phyloP scores from a whole-genome alignment of 208 protist species.

The Wallacemonas sp. region DNA sequence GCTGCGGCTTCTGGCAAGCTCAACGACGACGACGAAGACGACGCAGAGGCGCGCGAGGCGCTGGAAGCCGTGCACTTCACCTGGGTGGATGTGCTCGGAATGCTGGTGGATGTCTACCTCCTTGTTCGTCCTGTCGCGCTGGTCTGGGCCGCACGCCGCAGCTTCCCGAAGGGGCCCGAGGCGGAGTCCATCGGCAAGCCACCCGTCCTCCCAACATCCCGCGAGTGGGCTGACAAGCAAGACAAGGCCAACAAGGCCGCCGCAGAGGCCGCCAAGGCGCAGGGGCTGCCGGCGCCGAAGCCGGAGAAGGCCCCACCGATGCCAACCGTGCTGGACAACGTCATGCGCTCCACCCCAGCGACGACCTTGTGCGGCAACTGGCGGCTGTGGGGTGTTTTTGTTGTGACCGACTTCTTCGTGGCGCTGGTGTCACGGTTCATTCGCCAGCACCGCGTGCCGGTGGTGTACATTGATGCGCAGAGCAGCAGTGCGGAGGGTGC shows the following conservation, averaged over 20 bases:
- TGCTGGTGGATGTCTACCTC: conserved; percentile 66
- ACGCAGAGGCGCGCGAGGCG: conserved; percentile 23
- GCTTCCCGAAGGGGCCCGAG: conserved; percentile 28
- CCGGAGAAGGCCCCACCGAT: conserved; percentile 14
- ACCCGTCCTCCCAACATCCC: conserved; percentile 19
- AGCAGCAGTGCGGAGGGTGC: background rate
- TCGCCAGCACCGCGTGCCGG: conserved; percentile 57
- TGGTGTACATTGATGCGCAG: conserved; percentile 57
- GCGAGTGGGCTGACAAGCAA: conserved; percentile 13
- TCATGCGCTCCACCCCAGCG: conserved; percentile 34
- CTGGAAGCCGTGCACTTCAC: conserved; percentile 53
- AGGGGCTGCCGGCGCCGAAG: conserved; percentile 10
- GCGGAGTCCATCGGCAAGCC: conserved; percentile 21
- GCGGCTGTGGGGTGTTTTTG: conserved; percentile 48
- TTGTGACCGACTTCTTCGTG: conserved; percentile 56
- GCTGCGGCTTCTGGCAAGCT: background rate
- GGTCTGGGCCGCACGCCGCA: conserved; percentile 43
- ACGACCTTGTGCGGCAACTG: conserved; percentile 56
- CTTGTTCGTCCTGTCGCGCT: conserved; percentile 73
- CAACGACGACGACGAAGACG: conserved; percentile 21
- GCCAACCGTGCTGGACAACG: conserved; percentile 19
- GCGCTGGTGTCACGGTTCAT: conserved; percentile 55
- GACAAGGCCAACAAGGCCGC: conserved; percentile 20
- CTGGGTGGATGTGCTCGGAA: conserved; percentile 66
- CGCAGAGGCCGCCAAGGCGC: conserved; percentile 11